Base-by-base conservation (phyloP, 352 stramenopile genomes). In the Saprolegnia diclina region DNA sequence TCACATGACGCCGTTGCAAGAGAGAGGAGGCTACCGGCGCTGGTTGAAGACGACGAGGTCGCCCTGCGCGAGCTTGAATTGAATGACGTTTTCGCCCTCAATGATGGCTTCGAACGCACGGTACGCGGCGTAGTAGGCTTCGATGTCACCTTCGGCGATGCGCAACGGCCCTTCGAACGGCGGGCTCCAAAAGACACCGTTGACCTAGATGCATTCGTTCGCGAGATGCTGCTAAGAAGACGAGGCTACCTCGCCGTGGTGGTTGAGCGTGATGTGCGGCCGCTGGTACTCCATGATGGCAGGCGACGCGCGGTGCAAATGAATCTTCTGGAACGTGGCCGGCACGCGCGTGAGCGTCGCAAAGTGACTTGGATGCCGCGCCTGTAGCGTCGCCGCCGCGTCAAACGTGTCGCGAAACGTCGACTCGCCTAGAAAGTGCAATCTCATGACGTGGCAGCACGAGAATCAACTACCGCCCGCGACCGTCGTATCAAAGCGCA, bases 271-370 rank as follows among this genome's bases (percentile, higher is more conserved):
- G 73, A 98, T 97, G 71, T 98, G 92, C 65, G 94, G 91, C n/a
- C 91, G 89, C 65, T 94, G 82, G 73, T 95, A 98, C 24, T 96
- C 90, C 89, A 99, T 98, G 29, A 92, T 80, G 0, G 84, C 95
- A 38, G 76, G 93, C 71, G 82, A 90, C 72, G 71, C 88, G 42
- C 95, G 84, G 63, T 97, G 86, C n/a, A 94, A 59, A 50, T 97
- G 88, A 68, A 90, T 78, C 75, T 99, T 99, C 65, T 94, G 81
- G 78, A 99, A 98, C 0, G 90, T 98, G 18, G 92, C 93, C 1
- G 92, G 89, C n/a, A 95, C 85, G 29, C 83, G 80, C 35, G 80
- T 89, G 26, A 95, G 81, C 21, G 82, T 91, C 32, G 76, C 73
- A 64, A 95, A 95, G 61, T 90, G 79, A 37, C 90, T 44, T 4